Conservation (phyloP, 305 asterid species). For the Fraxinus greggii region DNA sequence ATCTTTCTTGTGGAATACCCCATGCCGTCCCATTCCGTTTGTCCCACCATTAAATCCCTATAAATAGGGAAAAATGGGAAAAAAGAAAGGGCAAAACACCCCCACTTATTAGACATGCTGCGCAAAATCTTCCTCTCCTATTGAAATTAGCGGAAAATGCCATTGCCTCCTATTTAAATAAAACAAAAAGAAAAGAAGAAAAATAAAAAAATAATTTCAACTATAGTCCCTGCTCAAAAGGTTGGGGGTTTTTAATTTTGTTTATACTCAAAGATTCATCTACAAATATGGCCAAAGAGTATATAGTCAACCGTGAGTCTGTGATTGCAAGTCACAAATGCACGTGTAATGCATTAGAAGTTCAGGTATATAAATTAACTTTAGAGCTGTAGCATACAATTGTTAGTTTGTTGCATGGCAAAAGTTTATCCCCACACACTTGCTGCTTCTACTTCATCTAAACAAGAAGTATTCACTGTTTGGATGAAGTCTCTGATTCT, state of each 20-base stretch:
- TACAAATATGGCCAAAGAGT: background rate
- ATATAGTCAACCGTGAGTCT: background rate
- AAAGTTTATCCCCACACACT: constrained; percentile 37
- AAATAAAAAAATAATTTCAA: too few species aligned
- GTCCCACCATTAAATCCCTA: too few species aligned
- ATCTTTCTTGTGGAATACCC: too few species aligned
- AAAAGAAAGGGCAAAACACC: too few species aligned
- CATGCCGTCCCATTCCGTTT: too few species aligned
- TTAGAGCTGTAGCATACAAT: background rate
- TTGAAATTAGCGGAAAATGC: too few species aligned
- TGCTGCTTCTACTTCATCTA: constrained; percentile 26
- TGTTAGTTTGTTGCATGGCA: constrained; percentile 28
- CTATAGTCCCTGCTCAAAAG: too few species aligned
- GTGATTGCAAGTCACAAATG: background rate
- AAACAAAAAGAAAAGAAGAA: too few species aligned
- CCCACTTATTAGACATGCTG: too few species aligned
- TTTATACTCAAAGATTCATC: background rate
- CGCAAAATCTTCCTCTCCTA: too few species aligned
- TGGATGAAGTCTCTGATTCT: constrained; percentile 53
- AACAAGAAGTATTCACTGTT: constrained; percentile 42
- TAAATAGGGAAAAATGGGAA: too few species aligned
- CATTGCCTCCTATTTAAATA: too few species aligned
- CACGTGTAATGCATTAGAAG: background rate
- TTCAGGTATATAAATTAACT: background rate
- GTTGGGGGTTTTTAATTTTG: background rate